Percentiles rank a stretch among this genome's conserved stretches.
Conservation (phyloP, 371 early-diverging fungal species). For the Circinella umbellata region DNA sequence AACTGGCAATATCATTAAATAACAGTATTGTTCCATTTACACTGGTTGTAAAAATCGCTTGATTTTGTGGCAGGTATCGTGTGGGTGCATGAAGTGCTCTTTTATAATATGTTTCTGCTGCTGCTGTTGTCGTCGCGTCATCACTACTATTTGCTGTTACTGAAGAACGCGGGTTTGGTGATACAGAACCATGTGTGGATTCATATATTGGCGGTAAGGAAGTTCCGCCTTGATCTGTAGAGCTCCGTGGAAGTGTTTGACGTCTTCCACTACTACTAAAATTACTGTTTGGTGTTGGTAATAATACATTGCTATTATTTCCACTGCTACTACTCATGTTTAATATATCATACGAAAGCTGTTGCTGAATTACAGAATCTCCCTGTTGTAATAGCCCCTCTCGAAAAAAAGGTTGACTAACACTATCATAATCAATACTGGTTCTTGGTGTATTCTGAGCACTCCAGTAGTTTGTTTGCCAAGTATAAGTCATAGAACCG, state of each 20-base stretch:
- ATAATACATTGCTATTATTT: conserved; percentile 1
- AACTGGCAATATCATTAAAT: conserved; percentile 60
- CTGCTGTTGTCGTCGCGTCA: neutral
- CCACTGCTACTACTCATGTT: neutral
- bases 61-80: conserved; percentile 65
- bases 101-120: conserved; percentile 30
- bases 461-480: conserved; percentile 26
- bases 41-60: conserved; percentile 69
- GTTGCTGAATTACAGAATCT: neutral
- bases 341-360: neutral
- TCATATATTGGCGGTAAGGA: conserved; percentile 30
- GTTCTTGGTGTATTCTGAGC: conserved; percentile 20
- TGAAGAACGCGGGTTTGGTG: neutral
- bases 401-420: neutral
- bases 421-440: conserved; percentile 20
- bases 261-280: neutral
- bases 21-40: conserved; percentile 53
- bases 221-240: neutral
- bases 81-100: conserved; percentile 63
- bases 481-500: conserved; percentile 30
- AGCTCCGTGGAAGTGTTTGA: conserved; percentile 9
- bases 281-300: too few species aligned
- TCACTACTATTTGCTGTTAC: too few species aligned
- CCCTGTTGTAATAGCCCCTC: neutral
- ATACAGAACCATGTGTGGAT: conserved; percentile 8